Percentiles rank a stretch among this genome's conserved stretches.
Conservation (phyloP, 106 monocot species). For the Dendrobium huoshanense region DNA sequence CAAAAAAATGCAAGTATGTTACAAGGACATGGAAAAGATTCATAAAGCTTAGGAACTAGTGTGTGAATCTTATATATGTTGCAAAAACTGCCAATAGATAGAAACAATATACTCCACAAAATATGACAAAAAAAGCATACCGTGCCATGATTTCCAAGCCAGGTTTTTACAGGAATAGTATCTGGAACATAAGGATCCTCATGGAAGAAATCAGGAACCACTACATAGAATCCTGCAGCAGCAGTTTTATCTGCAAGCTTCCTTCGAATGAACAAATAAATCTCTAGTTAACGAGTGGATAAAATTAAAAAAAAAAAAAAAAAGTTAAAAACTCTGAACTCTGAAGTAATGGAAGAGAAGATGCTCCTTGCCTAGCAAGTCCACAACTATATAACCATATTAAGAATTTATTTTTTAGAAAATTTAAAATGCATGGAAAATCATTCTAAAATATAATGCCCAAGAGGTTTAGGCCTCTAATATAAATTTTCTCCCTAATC, state of each 20-base stretch:
- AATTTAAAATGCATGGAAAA: background rate
- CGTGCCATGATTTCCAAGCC: constrained; percentile 27
- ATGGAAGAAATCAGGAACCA: constrained; percentile 69
- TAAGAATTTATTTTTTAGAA: background rate
- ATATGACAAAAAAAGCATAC: constrained; percentile 10
- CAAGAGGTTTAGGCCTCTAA: background rate
- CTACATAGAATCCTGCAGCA: constrained; percentile 52
- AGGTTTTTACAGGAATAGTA: constrained; percentile 17
- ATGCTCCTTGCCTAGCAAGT: background rate
- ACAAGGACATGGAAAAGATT: background rate
- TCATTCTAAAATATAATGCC: background rate
- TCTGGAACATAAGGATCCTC: constrained; percentile 39
- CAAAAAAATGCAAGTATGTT: background rate
- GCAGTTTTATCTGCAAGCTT: constrained; percentile 39
- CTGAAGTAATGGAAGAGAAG: background rate
- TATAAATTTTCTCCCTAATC: background rate
- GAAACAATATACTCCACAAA: background rate
- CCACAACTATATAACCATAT: background rate
- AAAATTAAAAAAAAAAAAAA: background rate
- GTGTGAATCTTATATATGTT: background rate
- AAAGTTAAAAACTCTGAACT: background rate
- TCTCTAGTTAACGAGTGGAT: background rate
- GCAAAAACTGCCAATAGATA: background rate
- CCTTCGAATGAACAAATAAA: background rate
- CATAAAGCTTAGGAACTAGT: background rate